phyloP scores from a whole-genome alignment of 2,329 filamentous ascomycete species.

The Pleurostoma richardsiae region DNA sequence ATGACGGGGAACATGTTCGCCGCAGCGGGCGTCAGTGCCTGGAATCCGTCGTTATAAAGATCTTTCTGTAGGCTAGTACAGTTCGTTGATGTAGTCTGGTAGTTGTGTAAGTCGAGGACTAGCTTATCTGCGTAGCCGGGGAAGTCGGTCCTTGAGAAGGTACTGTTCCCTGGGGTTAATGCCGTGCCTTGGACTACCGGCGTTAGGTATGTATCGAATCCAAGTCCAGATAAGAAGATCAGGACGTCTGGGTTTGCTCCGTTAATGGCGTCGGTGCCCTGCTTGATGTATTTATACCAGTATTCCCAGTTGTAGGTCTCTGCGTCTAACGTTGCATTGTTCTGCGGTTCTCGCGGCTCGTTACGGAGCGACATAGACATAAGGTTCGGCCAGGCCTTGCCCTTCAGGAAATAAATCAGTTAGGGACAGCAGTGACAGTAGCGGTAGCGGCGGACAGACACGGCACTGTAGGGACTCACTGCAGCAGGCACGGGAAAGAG shows the following conservation, averaged over 20 bases:
- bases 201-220: slow-evolving; percentile 49
- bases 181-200: slow-evolving; percentile 44
- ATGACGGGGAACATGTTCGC: slow-evolving; percentile 25
- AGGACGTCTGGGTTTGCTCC: slow-evolving; percentile 43
- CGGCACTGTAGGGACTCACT: too few relatives aligned
- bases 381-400: slow-evolving; percentile 40
- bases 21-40: slow-evolving; percentile 29
- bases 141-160: slow-evolving; percentile 41
- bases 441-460: too few relatives aligned
- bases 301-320: slow-evolving; percentile 49
- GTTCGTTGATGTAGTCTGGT: slow-evolving; percentile 42
- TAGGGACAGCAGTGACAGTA: slow-evolving; percentile 13
- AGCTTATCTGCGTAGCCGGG: slow-evolving; percentile 46
- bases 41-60: slow-evolving; percentile 47
- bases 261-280: slow-evolving; percentile 45
- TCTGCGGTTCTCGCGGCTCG: slow-evolving; percentile 39
- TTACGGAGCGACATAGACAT: slow-evolving; percentile 49
- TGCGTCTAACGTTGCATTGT: neutral
- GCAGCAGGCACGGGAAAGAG: too few relatives aligned
- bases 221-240: slow-evolving; percentile 56
- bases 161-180: slow-evolving; percentile 37
- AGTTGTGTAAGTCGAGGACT: slow-evolving; percentile 58
- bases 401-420: slow-evolving; percentile 18
- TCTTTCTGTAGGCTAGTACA: slow-evolving; percentile 41
- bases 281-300: slow-evolving; percentile 46